Evolutionary conservation across 768 basidiomycete genomes (phyloP).

Genomic region (Boletus vermiculosoides): DNA sequence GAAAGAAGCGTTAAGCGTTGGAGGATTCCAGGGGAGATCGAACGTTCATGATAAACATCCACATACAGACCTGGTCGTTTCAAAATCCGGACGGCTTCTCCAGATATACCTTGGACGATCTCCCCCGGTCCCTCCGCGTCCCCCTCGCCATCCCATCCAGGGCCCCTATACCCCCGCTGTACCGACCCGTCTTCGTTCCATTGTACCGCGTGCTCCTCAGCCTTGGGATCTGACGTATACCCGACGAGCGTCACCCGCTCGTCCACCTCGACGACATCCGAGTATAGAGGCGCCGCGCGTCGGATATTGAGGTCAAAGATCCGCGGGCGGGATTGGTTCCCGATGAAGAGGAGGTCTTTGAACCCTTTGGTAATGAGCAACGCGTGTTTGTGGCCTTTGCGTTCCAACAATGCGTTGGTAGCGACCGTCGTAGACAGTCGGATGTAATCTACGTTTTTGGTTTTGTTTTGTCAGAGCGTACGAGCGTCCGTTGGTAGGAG

Average conservation of each 20-base stretch:
- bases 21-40: background rate
- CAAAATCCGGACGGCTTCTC: slow-evolving; percentile 85
- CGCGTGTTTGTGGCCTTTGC: slow-evolving; percentile 91
- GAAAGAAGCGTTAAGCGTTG: background rate
- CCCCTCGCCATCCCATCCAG: slow-evolving; percentile 70
- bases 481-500: too few relatives aligned
- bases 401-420: slow-evolving; percentile 92
- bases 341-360: slow-evolving; percentile 87
- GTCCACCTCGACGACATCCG: slow-evolving; percentile 62
- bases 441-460: slow-evolving; percentile 70
- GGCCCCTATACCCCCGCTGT: slow-evolving; percentile 66
- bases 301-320: slow-evolving; percentile 95
- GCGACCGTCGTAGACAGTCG: slow-evolving; percentile 93
- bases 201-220: slow-evolving; percentile 70
- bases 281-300: slow-evolving; percentile 73
- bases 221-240: slow-evolving; percentile 85
- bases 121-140: slow-evolving; percentile 78
- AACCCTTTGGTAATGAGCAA: slow-evolving; percentile 90
- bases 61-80: slow-evolving; percentile 56
- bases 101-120: slow-evolving; percentile 78
- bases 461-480: background rate
- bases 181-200: slow-evolving; percentile 75
- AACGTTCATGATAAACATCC: background rate
- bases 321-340: slow-evolving; percentile 90
- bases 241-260: slow-evolving; percentile 95